These are phyloP conservation scores for Cucurbita moschata DNA, from an alignment of 306 rosid genomes.

Conservation along the genomic window DNA sequence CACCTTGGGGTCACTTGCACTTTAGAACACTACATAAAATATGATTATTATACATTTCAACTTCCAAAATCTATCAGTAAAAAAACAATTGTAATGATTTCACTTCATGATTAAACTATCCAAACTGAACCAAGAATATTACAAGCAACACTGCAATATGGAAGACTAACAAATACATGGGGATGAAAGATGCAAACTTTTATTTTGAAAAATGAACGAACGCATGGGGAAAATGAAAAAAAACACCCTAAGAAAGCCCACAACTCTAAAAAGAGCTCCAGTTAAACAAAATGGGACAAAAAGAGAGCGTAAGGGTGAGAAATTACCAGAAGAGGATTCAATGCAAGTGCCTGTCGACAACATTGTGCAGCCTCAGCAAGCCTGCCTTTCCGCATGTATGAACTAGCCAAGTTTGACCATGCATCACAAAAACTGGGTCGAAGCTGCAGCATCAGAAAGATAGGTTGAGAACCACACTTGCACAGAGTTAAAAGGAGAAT, in stretches of 20 bases:
- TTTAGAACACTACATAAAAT: no score
- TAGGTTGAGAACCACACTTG: neutral
- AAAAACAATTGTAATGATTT: no score
- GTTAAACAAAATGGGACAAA: neutral
- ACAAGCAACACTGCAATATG: no score
- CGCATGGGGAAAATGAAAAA: neutral
- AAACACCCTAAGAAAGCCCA: neutral
- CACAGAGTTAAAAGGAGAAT: neutral
- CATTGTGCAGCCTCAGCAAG: conserved; percentile 92
- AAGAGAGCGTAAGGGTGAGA: neutral
- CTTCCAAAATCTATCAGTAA: no score
- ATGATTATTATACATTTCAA: no score
- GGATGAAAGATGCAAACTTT: neutral
- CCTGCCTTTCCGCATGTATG: conserved; percentile 96
- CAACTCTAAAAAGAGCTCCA: neutral
- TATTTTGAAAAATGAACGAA: neutral
- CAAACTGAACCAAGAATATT: no score
- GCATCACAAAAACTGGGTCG: conserved; percentile 96
- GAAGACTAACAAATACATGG: no score
- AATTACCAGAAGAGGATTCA: conserved; percentile 78
- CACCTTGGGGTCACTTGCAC: no score
- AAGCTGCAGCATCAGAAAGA: conserved; percentile 36
- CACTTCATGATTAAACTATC: no score
- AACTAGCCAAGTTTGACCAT: conserved; percentile 96
- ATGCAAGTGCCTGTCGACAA: conserved; percentile 93